phyloP scores from a whole-genome alignment of 164 flowering plant species.

The Amborella trichopoda region DNA sequence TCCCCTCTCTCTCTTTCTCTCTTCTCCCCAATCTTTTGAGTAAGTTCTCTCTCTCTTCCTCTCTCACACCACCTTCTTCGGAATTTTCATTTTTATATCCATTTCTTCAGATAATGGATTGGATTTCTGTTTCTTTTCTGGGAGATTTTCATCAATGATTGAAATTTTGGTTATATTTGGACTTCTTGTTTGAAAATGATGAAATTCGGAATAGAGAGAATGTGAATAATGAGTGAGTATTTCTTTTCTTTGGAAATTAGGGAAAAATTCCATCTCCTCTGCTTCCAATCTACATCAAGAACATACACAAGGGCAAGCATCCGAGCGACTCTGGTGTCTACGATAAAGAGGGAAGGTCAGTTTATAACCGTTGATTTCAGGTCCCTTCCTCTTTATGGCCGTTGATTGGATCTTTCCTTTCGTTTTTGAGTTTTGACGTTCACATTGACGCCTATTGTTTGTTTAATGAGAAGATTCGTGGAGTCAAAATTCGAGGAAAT shows the following conservation, averaged over 20 bases:
- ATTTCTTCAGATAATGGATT: background rate
- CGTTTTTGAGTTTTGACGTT: no score
- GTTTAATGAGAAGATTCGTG: conserved; percentile 56
- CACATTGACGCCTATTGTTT: no score
- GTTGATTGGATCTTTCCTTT: background rate
- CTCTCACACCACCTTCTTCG: background rate
- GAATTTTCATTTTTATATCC: background rate
- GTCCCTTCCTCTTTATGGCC: background rate
- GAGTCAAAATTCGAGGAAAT: conserved; percentile 60
- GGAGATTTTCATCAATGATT: no score
- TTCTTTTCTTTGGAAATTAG: no score
- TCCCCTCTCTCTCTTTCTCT: background rate
- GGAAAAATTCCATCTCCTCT: conserved; percentile 32
- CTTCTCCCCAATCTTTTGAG: no score
- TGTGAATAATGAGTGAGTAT: no score
- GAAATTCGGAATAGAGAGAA: no score
- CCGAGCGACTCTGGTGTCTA: conserved; percentile 85
- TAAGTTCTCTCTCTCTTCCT: background rate
- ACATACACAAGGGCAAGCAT: conserved; percentile 59
- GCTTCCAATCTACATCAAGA: conserved; percentile 62
- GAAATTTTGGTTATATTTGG: no score
- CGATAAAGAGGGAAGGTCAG: conserved; percentile 80
- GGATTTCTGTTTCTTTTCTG: background rate
- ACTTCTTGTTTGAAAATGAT: no score
- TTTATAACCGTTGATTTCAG: background rate